phyloP scores from a whole-genome alignment of 257 asterid species.

The Lantana camara region DNA sequence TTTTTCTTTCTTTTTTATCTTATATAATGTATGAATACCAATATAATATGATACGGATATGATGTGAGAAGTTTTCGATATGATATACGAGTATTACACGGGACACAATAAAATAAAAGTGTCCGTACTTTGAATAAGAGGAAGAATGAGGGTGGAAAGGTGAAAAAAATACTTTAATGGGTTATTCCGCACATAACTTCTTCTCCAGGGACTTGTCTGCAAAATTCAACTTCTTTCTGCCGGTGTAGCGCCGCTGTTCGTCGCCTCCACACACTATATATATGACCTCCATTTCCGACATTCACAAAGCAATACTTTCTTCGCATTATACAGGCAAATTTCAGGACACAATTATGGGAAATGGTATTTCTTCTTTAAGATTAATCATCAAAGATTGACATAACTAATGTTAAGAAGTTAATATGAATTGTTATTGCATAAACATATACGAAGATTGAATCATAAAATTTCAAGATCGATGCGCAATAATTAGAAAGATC shows the following conservation, averaged over 20 bases:
- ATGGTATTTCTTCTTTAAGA: conserved; percentile 16
- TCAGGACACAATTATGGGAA: conserved; percentile 13
- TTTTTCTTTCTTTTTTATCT: too few species aligned
- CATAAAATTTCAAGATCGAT: neutral
- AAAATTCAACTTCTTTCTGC: neutral
- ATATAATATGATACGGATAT: too few species aligned
- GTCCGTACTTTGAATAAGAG: too few species aligned
- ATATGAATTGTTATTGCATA: neutral
- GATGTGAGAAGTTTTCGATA: too few species aligned
- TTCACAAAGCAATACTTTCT: neutral
- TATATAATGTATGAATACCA: too few species aligned
- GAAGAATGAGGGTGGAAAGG: neutral
- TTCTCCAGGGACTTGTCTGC: conserved; percentile 7
- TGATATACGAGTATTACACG: too few species aligned
- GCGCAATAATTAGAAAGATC: neutral
- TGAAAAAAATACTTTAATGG: neutral
- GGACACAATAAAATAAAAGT: too few species aligned
- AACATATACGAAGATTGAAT: neutral
- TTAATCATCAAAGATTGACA: neutral
- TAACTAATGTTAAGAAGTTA: neutral
- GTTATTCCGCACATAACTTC: neutral
- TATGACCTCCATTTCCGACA: neutral
- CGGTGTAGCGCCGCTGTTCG: neutral
- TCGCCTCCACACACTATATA: neutral
- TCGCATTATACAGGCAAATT: neutral